Conservation (phyloP, 495 filamentous ascomycete species). For the Xanthoparmelia taractica region DNA sequence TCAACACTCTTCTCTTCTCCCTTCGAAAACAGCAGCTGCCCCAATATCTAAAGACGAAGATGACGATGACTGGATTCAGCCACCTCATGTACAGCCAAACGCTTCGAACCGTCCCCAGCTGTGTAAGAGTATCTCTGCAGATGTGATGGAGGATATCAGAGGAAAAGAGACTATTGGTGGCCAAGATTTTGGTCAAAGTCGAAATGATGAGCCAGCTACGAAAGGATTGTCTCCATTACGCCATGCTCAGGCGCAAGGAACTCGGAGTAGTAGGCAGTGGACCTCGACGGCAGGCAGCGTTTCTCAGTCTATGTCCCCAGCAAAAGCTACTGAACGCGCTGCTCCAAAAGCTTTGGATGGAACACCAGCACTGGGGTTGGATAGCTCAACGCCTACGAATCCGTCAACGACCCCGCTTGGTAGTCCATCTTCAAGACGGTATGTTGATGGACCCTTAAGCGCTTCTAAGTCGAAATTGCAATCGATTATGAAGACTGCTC, state of each 20-base stretch:
- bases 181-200: conserved; percentile 32
- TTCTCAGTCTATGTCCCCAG: conserved; percentile 5
- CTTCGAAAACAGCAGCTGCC: conserved; percentile 23
- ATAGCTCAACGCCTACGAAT: background rate
- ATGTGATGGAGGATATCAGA: conserved; percentile 51
- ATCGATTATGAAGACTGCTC: conserved; percentile 78
- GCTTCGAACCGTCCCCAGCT: conserved; percentile 37
- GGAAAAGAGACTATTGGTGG: conserved; percentile 37
- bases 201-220: conserved; percentile 8
- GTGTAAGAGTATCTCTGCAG: conserved; percentile 49
- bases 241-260: background rate
- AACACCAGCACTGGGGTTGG: background rate
- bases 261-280: background rate
- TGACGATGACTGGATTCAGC: conserved; percentile 81
- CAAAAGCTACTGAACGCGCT: background rate
- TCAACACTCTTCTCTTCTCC: conserved; percentile 24
- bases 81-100: conserved; percentile 39
- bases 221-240: conserved; percentile 11
- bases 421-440: conserved; percentile 54
- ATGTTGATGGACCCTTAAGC: conserved; percentile 70
- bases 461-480: conserved; percentile 83
- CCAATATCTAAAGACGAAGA: conserved; percentile 39
- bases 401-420: conserved; percentile 59
- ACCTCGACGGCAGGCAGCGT: background rate
- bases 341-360: background rate